Conservation (phyloP, 345 rosid species). For the Brassica incana region DNA sequence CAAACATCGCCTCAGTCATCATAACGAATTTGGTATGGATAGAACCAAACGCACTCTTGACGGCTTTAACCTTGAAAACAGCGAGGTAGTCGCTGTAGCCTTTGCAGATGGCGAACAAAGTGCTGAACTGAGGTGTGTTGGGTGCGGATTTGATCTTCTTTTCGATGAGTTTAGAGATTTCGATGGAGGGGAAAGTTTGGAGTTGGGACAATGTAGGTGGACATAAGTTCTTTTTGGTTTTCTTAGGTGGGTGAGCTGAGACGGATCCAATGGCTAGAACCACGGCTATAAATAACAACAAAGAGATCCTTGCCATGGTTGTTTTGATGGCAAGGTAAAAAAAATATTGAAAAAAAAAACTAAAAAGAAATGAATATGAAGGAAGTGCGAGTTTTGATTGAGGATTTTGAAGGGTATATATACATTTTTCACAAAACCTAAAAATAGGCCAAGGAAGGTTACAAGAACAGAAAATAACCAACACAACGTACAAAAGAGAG, state of each 20-base stretch:
- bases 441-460: conserved; percentile 13
- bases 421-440: conserved; percentile 17
- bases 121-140: not conserved
- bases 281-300: conserved; percentile 35
- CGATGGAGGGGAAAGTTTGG: conserved; percentile 15
- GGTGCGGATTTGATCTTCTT: not conserved
- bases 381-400: conserved; percentile 28
- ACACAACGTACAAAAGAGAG: conserved; percentile 7
- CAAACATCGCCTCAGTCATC: not conserved
- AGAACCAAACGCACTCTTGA: not conserved
- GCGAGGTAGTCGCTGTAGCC: conserved; percentile 4
- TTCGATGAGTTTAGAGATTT: conserved; percentile 6
- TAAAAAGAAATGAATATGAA: conserved; percentile 17
- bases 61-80: not conserved
- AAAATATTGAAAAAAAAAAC: not conserved
- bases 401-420: conserved; percentile 14
- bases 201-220: conserved; percentile 23
- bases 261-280: conserved; percentile 29
- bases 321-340: conserved; percentile 10
- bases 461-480: conserved; percentile 6
- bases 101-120: conserved; percentile 18
- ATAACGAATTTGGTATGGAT: not conserved
- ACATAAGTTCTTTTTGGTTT: not conserved
- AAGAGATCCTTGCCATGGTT: conserved; percentile 45
- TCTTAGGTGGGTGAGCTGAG: conserved; percentile 28